Base-by-base conservation (phyloP, 768 basidiomycete genomes). In the Naganishia randhawae region DNA sequence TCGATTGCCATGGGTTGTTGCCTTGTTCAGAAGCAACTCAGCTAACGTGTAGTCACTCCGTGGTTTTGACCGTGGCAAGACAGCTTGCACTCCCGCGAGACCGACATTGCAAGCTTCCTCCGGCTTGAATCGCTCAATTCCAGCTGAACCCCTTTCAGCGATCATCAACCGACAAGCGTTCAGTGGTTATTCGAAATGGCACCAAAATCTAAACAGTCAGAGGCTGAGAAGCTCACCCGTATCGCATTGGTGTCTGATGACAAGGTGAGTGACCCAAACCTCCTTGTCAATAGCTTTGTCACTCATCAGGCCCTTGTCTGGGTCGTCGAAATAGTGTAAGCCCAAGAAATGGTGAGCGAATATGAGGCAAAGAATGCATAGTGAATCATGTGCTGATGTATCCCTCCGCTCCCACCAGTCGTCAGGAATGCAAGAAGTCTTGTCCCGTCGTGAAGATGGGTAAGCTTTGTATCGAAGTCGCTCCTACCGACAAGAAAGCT, bases 361-460 rank as follows among this genome's bases (percentile, higher is more conserved):
- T 39, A 29, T 5, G 11, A 13, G 42, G 17, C 22, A 22, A 39
- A 19, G 27, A n/a, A n/a, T n/a, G 51, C n/a, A 17, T 27, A 29
- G 41, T 19, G 29, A 10, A 39, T 31, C 14, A 16, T 5, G 16
- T 22, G 35, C 29, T 63, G 4, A 61, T 27, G 51, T 51, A 33
- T 69, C 62, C 41, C 65, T 39, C 62, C 8, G 42, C 53, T 32
- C 33, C 37, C 48, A 25, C n/a, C 45, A 78, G 77, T 72, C 77
- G 93, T 29, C 94, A 95, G 78, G 96, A 98, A 82, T 99, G 96
- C 83, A 98, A 95, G 85, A 95, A 97, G 84, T 89, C 89, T 81
- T 97, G 94, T 84, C 94, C 94, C 19, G 94, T 96, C 55, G 93
- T 96, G 66, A 92, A 92, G 83, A 96, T 96, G 93, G 93, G 96